Evolutionary conservation across 495 filamentous ascomycete genomes (phyloP), one percentile per base, ranked within the genome.

Genomic region (Lepidopterella palustris): DNA sequence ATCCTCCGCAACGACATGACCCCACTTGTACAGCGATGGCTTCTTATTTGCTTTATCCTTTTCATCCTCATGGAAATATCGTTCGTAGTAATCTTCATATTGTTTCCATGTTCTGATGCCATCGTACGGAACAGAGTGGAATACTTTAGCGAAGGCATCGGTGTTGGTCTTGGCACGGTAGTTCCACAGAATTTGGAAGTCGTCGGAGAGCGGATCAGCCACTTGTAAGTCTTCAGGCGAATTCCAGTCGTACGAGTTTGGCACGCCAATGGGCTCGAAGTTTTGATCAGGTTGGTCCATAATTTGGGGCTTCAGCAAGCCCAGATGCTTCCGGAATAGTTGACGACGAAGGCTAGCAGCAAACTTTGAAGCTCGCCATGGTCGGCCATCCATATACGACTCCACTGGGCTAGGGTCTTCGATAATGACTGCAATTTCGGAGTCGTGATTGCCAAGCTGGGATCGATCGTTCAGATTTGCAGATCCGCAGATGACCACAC

Each of bases 381-480:
- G 82, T 27, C 77, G 72, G 4, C 87, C 87, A 66, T 83, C 79
- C 90, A 96, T 95, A 57, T 57, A 72, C 5, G 84, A 86, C 11
- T 82, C 78, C 4, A 96, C 70, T 0, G 83, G 79, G 1, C 83
- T 84, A 2, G 80, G 83, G 72, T 96, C 92, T 68, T 91, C 85
- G 63, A 95, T 84, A 40, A 90, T 72, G 53, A 90, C 78, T n/a
- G 88, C 88, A 60, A 92, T 89, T 60, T 92, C 88, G 4, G 85
- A 88, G 73, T 95, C 90, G 73, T 93, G 89, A 57, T 74, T 70
- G 35, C 92, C 92, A 15, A 96, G 80, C 72, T 97, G 92, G 21
- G 88, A 92, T 61, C 92, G 87, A 73, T 97, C 92, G 74, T 97
- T 97, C 42, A 97, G 73, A 72, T 97, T 97, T 31, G 92, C 92